Evolutionary conservation across 805 yeast species (phyloP), one percentile per base, ranked within the genome.

Genomic region (Tetrapisispora arboricola): DNA sequence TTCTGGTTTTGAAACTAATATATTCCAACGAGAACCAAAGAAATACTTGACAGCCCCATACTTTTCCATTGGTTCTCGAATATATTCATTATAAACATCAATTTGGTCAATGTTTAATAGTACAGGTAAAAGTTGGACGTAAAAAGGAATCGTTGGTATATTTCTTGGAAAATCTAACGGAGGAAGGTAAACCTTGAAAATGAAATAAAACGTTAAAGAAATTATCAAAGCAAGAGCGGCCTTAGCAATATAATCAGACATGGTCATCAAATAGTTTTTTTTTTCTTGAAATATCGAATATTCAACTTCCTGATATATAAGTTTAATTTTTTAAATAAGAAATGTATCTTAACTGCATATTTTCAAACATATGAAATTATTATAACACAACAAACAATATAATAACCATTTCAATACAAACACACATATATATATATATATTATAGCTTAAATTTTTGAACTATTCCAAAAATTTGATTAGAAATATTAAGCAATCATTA

Each of bases 1-100:
- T 25, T 68, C 67, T 2, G 80, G 80, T 37, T 54, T 65, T 2
- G 73, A 63, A 1, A 76, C 73, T 24, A 76, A 53, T 17, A 75
- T 67, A 47, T 76, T 76, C 82, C 82, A 76, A 43, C 77, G 65
- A 1, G 78, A 72, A 6, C 76, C 82, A 60, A 75, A 76, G 50
- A 68, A 76, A 4, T 75, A 62, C 52, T 75, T 75, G 0, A 71
- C 81, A 0, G 80, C 80, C 0, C 82, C 82, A 50, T 68, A 59
- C 37, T 63, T 66, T 44, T 73, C 76, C 37, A 74, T 49, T 30
- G 70, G 67, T 6, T 63, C 63, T 32, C 66, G 60, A 29, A 74
- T 54, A 48, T 68, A 75, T 10, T 31, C 38, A 9, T 68, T 54
- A 53, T 63, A 76, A 7, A 76, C 61, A 20, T 72, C 65, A 24